phyloP scores from a whole-genome alignment of 78 protist species.

The Thecamonas trahens region DNA sequence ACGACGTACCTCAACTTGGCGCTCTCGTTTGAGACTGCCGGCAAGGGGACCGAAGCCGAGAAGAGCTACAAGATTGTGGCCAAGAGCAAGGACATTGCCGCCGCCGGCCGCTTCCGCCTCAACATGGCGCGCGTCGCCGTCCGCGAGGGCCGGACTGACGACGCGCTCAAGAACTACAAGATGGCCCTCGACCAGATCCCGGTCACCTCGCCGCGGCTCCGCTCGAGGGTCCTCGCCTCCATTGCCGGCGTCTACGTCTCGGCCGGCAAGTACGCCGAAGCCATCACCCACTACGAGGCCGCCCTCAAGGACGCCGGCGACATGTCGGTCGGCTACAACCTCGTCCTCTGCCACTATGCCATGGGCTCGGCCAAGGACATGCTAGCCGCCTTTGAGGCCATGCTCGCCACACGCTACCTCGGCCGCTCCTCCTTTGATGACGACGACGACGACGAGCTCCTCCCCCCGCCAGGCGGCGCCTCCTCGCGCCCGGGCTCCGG shows the following conservation, averaged over 20 bases:
- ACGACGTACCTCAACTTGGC: too few relatives aligned
- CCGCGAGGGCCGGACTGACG: conserved; percentile 55
- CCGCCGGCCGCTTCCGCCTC: conserved; percentile 69
- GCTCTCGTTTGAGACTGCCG: conserved; percentile 16
- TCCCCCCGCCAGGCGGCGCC: too few relatives aligned
- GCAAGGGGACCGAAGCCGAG: conserved; percentile 58
- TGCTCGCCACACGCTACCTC: conserved; percentile 5
- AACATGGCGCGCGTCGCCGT: conserved; percentile 83
- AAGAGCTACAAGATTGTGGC: conserved; percentile 50
- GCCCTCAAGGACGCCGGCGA: conserved; percentile 47
- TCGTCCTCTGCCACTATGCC: conserved; percentile 65
- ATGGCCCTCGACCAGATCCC: conserved; percentile 79
- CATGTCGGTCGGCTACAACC: conserved; percentile 36
- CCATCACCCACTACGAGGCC: conserved; percentile 37
- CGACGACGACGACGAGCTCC: too few relatives aligned
- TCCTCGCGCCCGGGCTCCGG: too few relatives aligned
- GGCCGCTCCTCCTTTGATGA: too few relatives aligned
- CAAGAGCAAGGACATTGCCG: conserved; percentile 41
- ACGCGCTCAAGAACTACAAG: conserved; percentile 71
- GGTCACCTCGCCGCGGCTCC: conserved; percentile 4
- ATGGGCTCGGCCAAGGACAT: conserved; percentile 33
- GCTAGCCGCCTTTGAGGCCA: conserved; percentile 5
- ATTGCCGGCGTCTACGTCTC: conserved; percentile 61
- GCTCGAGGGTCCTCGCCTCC: conserved; percentile 56
- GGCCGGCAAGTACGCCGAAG: conserved; percentile 65